Base-by-base conservation (phyloP, 2,329 filamentous ascomycete genomes). In the Cladosporium sp. region DNA sequence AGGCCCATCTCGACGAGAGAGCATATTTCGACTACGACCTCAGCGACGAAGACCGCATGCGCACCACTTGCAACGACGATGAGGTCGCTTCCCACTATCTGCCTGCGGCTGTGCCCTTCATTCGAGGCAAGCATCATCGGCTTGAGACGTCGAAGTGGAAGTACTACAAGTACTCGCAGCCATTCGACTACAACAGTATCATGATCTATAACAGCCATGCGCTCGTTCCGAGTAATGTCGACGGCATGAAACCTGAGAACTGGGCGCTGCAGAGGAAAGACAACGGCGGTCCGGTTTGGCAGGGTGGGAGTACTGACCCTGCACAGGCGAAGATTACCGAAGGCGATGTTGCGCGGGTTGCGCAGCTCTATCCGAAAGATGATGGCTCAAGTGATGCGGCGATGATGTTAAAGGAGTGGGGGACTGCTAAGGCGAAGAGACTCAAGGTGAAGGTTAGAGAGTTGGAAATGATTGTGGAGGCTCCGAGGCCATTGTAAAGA, bases 141-240 rank as follows among this genome's bases (percentile, higher is more conserved):
- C n/a, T 42, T 17, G 34, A 47, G 12, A 7, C 3, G 2, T 20
- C 22, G 28, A 50, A 47, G 17, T 59, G 30, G 30, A 34, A 49
- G 11, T n/a, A 7, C 9, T 59, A 47, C n/a, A 25, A 28, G 17
- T 28, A 38, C 5, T 55, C 40, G 5, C n/a, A 59, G 7, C 7
- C 28, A 7, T 59, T 59, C 25, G 57, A 59, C n/a, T 59, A 43
- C 14, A 39, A 55, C 9, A 59, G 57, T 25, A 55, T 59, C 15
- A 59, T 59, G 57, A 47, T 59, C 19, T 59, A 59, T 38, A 54
- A 40, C 19, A 51, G 45, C 28, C 40, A 45, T 15, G 49, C 49
- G 15, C 15, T 19, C 28, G 20, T 20, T 5, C 40, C 51, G 4
- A 12, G 9, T 5, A 30, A 47, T n/a, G 42, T 30, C 3, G 49